Percentiles rank a stretch among this genome's conserved stretches.
Conservation (phyloP, 805 yeast species). For the Lipomyces kockii region DNA sequence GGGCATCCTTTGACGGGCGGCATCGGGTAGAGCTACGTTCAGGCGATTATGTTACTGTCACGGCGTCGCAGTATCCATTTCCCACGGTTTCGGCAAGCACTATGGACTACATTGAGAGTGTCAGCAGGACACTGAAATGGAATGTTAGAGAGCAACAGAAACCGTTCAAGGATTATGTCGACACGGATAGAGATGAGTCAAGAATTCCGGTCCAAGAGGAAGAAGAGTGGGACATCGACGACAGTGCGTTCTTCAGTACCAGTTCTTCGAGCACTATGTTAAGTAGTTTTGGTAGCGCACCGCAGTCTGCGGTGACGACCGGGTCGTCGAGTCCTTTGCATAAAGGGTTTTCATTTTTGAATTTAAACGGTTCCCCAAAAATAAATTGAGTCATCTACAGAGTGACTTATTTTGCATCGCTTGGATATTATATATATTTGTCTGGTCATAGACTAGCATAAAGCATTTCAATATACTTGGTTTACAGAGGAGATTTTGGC, state of each 20-base stretch:
- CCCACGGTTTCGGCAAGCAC: slow-evolving; percentile 81
- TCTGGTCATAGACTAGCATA: background rate
- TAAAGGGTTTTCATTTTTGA: slow-evolving; percentile 29
- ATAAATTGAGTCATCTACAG: background rate
- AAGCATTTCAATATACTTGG: background rate
- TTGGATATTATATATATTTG: background rate
- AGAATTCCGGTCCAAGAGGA: slow-evolving; percentile 22
- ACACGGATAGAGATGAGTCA: slow-evolving; percentile 26
- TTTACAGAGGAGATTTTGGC: background rate
- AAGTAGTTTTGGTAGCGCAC: slow-evolving; percentile 30
- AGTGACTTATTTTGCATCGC: background rate
- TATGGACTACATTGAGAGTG: slow-evolving; percentile 77
- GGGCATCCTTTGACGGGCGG: slow-evolving; percentile 97
- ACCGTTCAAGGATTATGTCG: slow-evolving; percentile 65
- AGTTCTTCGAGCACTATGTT: slow-evolving; percentile 22
- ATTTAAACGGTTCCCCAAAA: slow-evolving; percentile 13
- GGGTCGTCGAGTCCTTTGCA: slow-evolving; percentile 35
- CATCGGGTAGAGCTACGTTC: slow-evolving; percentile 75
- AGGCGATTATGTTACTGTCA: slow-evolving; percentile 84
- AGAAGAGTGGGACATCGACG: slow-evolving; percentile 38
- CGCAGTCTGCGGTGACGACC: slow-evolving; percentile 31
- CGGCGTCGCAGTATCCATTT: slow-evolving; percentile 88
- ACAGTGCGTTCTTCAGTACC: slow-evolving; percentile 27
- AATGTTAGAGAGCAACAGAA: slow-evolving; percentile 88
- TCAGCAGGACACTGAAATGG: slow-evolving; percentile 89